Percentiles rank a stretch among this genome's conserved stretches.
Conservation (phyloP, 495 filamentous ascomycete genomes). For the Xylaria venustula region DNA sequence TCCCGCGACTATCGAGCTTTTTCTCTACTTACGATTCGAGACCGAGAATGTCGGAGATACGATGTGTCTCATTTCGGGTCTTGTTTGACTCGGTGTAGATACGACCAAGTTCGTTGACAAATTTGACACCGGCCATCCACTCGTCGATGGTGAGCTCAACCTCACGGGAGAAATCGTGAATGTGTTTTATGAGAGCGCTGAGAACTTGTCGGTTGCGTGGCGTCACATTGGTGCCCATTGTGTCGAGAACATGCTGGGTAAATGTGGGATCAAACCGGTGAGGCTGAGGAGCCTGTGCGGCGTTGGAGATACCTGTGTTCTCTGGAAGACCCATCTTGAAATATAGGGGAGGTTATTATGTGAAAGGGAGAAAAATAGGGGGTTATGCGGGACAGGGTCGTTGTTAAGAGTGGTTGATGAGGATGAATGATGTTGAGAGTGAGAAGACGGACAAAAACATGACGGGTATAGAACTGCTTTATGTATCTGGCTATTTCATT, state of each 20-base stretch:
- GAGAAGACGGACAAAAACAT: neutral
- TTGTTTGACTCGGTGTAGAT: constrained; percentile 47
- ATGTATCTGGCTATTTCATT: neutral
- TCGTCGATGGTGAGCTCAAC: constrained; percentile 76
- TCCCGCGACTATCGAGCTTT: neutral
- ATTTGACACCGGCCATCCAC: constrained; percentile 76
- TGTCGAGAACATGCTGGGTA: constrained; percentile 69
- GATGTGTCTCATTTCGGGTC: constrained; percentile 73
- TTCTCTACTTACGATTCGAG: constrained; percentile 65
- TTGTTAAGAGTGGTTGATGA: neutral
- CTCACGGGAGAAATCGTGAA: constrained; percentile 83
- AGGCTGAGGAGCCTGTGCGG: constrained; percentile 25
- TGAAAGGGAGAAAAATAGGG: neutral
- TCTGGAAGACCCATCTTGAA: constrained; percentile 19
- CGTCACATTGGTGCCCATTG: constrained; percentile 72
- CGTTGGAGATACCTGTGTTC: constrained; percentile 20
- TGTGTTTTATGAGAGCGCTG: constrained; percentile 65
- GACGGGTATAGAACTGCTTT: neutral
- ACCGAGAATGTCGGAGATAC: constrained; percentile 75
- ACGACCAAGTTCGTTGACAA: constrained; percentile 51
- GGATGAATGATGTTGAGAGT: neutral
- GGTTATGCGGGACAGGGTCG: neutral
- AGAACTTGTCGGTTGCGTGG: constrained; percentile 66
- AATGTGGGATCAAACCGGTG: constrained; percentile 69
- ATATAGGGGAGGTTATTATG: constrained; percentile 4